Percentiles rank a stretch among this genome's conserved stretches.
These are phyloP conservation scores for Hypoxylon sp. DNA, from an alignment of 2,329 filamentous ascomycete species.

Conservation along the genomic window DNA sequence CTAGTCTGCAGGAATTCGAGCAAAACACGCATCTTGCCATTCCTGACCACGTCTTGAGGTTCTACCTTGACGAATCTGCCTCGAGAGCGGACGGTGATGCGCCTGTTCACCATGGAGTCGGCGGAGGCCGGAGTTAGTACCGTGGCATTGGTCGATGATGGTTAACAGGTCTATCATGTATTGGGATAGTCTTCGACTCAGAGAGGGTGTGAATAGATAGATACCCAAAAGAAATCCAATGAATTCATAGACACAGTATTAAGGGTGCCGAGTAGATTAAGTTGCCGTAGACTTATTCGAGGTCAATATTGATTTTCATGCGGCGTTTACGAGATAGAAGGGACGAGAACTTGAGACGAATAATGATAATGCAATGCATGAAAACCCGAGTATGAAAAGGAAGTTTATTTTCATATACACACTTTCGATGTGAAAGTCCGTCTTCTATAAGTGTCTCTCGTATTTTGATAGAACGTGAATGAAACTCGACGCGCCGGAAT, in stretches of 20 bases:
- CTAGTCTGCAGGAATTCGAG: constrained; percentile 91
- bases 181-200: background rate
- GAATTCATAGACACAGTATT: background rate
- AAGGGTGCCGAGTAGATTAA: background rate
- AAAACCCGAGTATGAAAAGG: background rate
- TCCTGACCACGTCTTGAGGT: constrained; percentile 88
- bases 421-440: background rate
- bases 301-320: constrained; percentile 2
- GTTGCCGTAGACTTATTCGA: background rate
- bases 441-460: background rate
- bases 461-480: constrained; percentile 1
- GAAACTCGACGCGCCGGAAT: constrained; percentile 2
- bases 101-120: constrained; percentile 34
- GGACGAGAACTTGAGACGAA: constrained; percentile 7
- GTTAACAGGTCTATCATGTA: background rate
- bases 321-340: constrained; percentile 9
- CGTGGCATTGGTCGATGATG: background rate
- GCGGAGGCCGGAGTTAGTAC: constrained; percentile 14
- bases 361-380: constrained; percentile 15
- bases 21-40: constrained; percentile 91
- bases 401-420: background rate
- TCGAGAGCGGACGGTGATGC: constrained; percentile 68
- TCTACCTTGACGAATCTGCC: constrained; percentile 78
- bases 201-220: background rate
- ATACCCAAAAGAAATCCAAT: background rate